These are phyloP conservation scores for Camelina hispida DNA, from an alignment of 345 rosid species.

Conservation along the genomic window DNA sequence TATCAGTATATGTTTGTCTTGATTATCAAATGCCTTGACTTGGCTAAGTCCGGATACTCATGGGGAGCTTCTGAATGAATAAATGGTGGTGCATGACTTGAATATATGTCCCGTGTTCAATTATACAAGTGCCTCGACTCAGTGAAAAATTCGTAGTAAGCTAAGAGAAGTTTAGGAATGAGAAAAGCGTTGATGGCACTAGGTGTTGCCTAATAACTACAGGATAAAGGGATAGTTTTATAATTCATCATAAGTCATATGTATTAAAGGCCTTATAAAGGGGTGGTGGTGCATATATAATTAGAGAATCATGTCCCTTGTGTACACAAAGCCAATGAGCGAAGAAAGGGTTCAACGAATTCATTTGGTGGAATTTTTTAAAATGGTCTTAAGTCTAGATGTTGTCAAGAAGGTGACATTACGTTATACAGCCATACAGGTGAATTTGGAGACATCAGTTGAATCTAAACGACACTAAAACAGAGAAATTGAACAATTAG, in stretches of 20 bases:
- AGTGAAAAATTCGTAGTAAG: neutral
- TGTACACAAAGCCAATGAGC: neutral
- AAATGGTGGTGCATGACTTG: neutral
- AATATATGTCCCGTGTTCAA: neutral
- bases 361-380: neutral
- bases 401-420: neutral
- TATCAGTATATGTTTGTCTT: neutral
- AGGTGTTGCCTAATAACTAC: neutral
- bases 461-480: neutral
- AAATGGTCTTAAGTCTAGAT: neutral
- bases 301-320: too few species aligned
- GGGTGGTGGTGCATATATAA: neutral
- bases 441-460: neutral
- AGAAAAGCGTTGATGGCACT: neutral
- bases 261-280: neutral
- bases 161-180: neutral
- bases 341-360: neutral
- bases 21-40: neutral
- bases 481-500: neutral
- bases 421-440: too few species aligned
- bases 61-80: neutral
- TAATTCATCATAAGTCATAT: neutral
- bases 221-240: neutral
- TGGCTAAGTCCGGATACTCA: neutral
- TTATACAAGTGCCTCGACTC: neutral